Evolutionary conservation across 2,329 filamentous ascomycete species (phyloP), one percentile per base, ranked within the genome.

Genomic region (Graphilbum fragrans): DNA sequence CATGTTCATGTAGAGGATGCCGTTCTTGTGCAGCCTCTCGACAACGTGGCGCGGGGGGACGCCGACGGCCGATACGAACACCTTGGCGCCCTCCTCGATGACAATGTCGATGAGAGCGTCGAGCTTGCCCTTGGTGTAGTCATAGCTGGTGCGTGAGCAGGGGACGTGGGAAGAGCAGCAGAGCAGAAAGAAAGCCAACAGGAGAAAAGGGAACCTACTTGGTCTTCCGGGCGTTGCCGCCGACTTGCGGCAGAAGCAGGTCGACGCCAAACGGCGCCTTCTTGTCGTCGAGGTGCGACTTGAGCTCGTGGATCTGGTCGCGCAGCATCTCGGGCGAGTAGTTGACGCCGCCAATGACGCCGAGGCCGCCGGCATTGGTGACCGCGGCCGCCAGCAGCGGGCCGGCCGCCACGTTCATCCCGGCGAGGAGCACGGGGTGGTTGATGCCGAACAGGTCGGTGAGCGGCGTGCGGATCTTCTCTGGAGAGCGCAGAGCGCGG

Each of bases 1-100:
- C 92, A 98, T 98, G 80, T 98, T 98, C 92, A 96, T 96, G 74
- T 93, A 94, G 52, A 94, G 74, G 52, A 98, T 76, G 52, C 88
- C 88, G 56, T 78, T 69, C 58, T 78, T 75, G 75, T 98, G 92
- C 37, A 98, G 79, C 59, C 77, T 82, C 51, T 96, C 87, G 55
- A 98, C 87, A 45, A 95, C 81, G 52, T 74, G 69, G 65, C 85
- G 86, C 51, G 92, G 86, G 35, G 92, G 88, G 21, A 96, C 83
- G 56, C 92, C 92, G 60, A 98, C 87, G 55, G 92, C 92, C 40
- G 86, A 95, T 54, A 98, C 92, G 68, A 98, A 98, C 45, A 98
- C 78, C 63, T 80, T 88, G 47, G 87, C 84, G 50, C 86, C 86
- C 42, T 81, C 86, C 57, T 93, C 82, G 67, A 98, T 94, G 66